A percentile compares a stretch with the other conserved stretches of the same genome.
phyloP scores from a whole-genome alignment of 2,329 filamentous ascomycete species.

The Juglanconis sp. region DNA sequence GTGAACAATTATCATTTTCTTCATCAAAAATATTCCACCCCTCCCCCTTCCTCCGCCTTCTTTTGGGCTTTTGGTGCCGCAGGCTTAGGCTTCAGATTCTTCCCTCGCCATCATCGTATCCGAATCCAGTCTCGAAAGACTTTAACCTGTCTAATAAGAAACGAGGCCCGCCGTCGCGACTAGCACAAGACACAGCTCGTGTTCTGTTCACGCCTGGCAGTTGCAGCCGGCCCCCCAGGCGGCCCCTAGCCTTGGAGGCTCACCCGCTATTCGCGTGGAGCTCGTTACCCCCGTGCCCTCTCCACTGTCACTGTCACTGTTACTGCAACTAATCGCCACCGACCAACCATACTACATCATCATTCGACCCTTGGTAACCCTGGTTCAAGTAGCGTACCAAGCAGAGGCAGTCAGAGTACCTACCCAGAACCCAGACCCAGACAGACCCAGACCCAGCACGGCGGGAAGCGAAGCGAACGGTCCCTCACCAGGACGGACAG shows the following conservation, averaged over 20 bases:
- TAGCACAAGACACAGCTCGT: background rate
- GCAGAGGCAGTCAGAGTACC: background rate
- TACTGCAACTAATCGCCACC: slow-evolving; percentile 15
- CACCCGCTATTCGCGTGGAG: slow-evolving; percentile 16
- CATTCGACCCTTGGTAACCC: background rate
- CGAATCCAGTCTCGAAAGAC: background rate
- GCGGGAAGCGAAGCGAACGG: slow-evolving; percentile 18
- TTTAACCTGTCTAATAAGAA: no score
- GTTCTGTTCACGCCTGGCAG: background rate
- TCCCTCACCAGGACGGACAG: slow-evolving; percentile 12
- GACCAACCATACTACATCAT: slow-evolving; percentile 12
- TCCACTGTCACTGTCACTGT: slow-evolving; percentile 3
- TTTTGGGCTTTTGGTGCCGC: no score
- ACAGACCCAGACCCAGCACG: slow-evolving; percentile 10
- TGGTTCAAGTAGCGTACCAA: background rate
- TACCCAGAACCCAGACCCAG: background rate
- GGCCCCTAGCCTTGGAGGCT: slow-evolving; percentile 6
- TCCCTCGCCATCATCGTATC: background rate
- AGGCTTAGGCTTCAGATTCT: no score
- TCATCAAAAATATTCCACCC: no score
- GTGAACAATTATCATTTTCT: no score
- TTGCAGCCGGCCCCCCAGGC: background rate
- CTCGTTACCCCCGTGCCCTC: slow-evolving; percentile 7
- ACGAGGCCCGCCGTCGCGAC: background rate
- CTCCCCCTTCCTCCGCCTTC: no score